Conservation (phyloP, 2,329 filamentous ascomycete genomes). For the Sporothrix pallida region DNA sequence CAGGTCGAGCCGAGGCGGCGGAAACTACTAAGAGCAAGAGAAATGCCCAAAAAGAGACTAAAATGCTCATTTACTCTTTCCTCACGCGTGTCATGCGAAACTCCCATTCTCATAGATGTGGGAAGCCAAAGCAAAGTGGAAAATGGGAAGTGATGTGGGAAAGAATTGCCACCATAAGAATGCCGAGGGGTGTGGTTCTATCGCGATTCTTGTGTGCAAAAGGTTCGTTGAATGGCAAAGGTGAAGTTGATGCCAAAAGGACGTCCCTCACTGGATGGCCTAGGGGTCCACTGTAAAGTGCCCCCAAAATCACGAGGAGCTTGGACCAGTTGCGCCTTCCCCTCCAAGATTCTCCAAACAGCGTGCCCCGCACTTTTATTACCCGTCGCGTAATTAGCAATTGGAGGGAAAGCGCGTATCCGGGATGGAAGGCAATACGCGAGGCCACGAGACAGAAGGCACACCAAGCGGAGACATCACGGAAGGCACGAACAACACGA, state of each 20-base stretch:
- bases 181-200: conserved; percentile 7
- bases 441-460: not conserved
- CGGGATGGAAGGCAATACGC: not conserved
- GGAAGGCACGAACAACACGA: too few relatives aligned
- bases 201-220: not conserved
- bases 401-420: conserved; percentile 9
- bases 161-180: not conserved
- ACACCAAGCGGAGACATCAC: conserved; percentile 5
- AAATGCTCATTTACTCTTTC: not conserved
- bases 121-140: not conserved
- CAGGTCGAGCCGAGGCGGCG: conserved; percentile 17
- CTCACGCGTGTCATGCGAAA: not conserved
- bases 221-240: not conserved
- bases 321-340: not conserved
- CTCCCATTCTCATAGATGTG: not conserved
- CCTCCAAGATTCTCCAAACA: not conserved
- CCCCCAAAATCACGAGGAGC: not conserved
- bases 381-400: conserved; percentile 6
- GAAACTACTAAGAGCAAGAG: not conserved
- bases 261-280: not conserved
- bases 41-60: too few relatives aligned
- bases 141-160: not conserved
- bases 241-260: too few relatives aligned
- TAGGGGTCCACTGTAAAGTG: not conserved
- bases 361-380: conserved; percentile 13